Percentiles rank a stretch among this genome's conserved stretches.
Evolutionary conservation across 148 eudicot genomes (phyloP).

Genomic region (Cornus suecica): DNA sequence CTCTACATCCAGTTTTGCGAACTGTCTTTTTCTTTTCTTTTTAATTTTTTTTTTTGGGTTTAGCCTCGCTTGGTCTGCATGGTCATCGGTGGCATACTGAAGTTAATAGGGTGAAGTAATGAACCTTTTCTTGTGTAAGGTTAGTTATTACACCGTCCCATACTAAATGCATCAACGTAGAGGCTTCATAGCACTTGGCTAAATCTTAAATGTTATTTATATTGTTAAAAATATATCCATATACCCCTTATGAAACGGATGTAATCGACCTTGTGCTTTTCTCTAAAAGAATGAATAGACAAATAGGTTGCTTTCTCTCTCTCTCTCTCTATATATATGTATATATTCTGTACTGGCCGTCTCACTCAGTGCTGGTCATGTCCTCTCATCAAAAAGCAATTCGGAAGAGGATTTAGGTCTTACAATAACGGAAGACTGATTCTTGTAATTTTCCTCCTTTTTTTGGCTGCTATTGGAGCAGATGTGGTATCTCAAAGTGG

Average conservation of each 20-base stretch:
- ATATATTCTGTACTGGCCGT: neutral
- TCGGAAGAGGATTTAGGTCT: neutral
- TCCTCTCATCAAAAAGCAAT: neutral
- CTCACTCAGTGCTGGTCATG: neutral
- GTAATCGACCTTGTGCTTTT: neutral
- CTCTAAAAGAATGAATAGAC: neutral
- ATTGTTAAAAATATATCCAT: neutral
- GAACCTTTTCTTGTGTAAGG: neutral
- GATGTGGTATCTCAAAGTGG: constrained; percentile 28
- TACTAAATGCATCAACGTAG: neutral
- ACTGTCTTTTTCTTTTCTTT: no score
- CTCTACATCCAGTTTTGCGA: neutral
- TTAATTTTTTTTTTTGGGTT: neutral
- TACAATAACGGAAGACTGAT: neutral
- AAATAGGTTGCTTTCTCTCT: neutral
- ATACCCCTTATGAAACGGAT: neutral
- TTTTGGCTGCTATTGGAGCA: constrained; percentile 19
- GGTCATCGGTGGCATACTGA: neutral
- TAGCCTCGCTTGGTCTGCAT: neutral
- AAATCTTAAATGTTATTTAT: neutral
- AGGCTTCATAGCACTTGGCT: neutral
- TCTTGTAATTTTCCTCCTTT: neutral
- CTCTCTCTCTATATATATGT: no score
- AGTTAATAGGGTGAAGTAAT: neutral
- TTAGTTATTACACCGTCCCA: neutral